Evolutionary conservation across 2,329 filamentous ascomycete species (phyloP).

Genomic region (Colletotrichum lentis): DNA sequence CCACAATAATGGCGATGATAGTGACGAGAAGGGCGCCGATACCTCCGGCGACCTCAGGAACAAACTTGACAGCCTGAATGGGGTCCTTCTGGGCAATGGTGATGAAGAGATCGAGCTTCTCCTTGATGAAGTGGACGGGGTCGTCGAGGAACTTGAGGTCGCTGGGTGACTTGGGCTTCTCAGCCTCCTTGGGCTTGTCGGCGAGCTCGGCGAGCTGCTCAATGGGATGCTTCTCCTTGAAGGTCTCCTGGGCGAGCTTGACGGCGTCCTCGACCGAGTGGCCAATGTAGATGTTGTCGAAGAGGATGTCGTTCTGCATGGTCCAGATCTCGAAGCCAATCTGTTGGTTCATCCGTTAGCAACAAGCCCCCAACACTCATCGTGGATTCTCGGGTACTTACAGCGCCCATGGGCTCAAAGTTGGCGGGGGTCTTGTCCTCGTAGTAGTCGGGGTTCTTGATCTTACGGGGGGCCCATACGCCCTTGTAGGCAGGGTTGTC

Average conservation of each 20-base stretch:
- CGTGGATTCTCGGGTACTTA: conserved; percentile 60
- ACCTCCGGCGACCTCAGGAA: conserved; percentile 89
- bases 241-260: conserved; percentile 88
- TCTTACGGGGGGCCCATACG: conserved; percentile 92
- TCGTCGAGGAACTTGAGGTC: conserved; percentile 91
- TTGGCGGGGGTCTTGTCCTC: conserved; percentile 97
- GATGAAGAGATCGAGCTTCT: conserved; percentile 93
- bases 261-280: conserved; percentile 94
- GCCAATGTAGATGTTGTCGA: conserved; percentile 99
- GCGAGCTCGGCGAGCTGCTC: conserved; percentile 84
- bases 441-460: conserved; percentile 93
- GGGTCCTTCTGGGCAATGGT: conserved; percentile 83
- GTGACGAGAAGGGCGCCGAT: conserved; percentile 75
- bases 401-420: conserved; percentile 97
- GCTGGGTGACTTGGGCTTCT: conserved; percentile 72
- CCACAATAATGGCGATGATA: conserved; percentile 74
- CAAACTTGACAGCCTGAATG: conserved; percentile 82
- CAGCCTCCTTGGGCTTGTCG: conserved; percentile 76
- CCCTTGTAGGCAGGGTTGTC: conserved; percentile 99
- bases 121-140: conserved; percentile 84
- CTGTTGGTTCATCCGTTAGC: conserved; percentile 52
- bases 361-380: conserved; percentile 21
- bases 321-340: conserved; percentile 99
- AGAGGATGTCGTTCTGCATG: conserved; percentile 98
- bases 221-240: conserved; percentile 83